phyloP scores from a whole-genome alignment of 2,329 filamentous ascomycete genomes.

The Pseudocercospora crystallina region DNA sequence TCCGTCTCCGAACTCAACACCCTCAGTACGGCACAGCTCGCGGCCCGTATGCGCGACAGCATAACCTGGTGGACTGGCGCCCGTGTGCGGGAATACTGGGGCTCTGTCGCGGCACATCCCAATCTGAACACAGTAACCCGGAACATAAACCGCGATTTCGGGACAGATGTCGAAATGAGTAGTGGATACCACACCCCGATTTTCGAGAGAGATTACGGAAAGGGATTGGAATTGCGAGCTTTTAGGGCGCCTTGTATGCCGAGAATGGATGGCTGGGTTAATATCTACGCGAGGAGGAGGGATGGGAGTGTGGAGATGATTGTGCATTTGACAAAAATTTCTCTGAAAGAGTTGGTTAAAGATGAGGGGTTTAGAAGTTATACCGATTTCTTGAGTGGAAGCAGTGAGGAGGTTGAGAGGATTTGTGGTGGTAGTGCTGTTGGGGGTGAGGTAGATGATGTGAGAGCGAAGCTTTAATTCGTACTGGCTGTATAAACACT shows the following conservation, averaged over 20 bases:
- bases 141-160: constrained; percentile 18
- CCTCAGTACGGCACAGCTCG: constrained; percentile 1
- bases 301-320: constrained; percentile 11
- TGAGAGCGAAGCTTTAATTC: too few species aligned
- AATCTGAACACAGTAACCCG: constrained; percentile 8
- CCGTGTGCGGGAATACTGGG: constrained; percentile 19
- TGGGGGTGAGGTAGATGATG: too few species aligned
- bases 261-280: constrained; percentile 14
- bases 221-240: constrained; percentile 6
- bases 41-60: constrained; percentile 13
- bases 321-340: constrained; percentile 6
- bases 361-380: constrained; percentile 16
- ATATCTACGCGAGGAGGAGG: constrained; percentile 1
- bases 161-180: constrained; percentile 16
- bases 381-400: background rate
- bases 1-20: constrained; percentile 9
- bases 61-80: constrained; percentile 14
- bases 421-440: too few species aligned
- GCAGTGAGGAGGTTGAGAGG: too few species aligned
- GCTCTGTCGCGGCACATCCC: constrained; percentile 15
- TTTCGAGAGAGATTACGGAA: constrained; percentile 15
- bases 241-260: constrained; percentile 5
- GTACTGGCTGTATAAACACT: too few species aligned
- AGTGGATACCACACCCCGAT: constrained; percentile 10
- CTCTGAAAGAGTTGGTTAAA: constrained; percentile 7